These are phyloP conservation scores for Brettanomyces naardenensis DNA, from an alignment of 805 yeast genomes.

Conservation along the genomic window DNA sequence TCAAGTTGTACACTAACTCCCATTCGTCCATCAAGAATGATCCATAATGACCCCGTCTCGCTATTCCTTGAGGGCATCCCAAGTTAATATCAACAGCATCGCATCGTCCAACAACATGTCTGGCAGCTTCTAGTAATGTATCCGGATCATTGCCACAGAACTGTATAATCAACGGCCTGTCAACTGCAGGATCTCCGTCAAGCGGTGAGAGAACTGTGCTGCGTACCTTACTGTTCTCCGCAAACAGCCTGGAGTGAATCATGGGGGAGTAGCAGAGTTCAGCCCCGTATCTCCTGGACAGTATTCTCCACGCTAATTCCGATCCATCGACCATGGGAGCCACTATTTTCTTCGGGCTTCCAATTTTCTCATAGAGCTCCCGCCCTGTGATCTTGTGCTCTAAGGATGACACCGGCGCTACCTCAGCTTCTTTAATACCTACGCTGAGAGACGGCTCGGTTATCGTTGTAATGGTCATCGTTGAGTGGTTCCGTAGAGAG, in stretches of 20 bases:
- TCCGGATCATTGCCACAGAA: slow-evolving; percentile 97
- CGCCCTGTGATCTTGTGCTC: slow-evolving; percentile 48
- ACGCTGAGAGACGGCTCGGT: no score
- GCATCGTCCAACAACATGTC: slow-evolving; percentile 69
- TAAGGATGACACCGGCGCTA: no score
- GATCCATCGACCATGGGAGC: slow-evolving; percentile 99
- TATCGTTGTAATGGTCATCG: no score
- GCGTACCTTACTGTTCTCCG: slow-evolving; percentile 76
- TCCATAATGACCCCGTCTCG: slow-evolving; percentile 90
- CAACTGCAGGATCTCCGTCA: slow-evolving; percentile 66
- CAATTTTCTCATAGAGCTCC: slow-evolving; percentile 59
- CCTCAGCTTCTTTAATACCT: no score
- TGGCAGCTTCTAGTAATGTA: slow-evolving; percentile 72
- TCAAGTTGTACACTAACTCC: slow-evolving; percentile 68
- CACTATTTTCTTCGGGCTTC: slow-evolving; percentile 73
- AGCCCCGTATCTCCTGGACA: slow-evolving; percentile 86
- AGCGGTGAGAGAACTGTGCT: slow-evolving; percentile 58
- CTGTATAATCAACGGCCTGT: slow-evolving; percentile 87
- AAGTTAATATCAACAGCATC: slow-evolving; percentile 94
- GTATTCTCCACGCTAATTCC: slow-evolving; percentile 89
- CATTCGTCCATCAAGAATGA: slow-evolving; percentile 96
- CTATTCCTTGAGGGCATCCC: slow-evolving; percentile 99
- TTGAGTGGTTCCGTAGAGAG: no score
- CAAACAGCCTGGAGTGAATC: slow-evolving; percentile 90
- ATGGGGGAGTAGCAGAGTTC: slow-evolving; percentile 93